Evolutionary conservation across 1,139 yeast species (phyloP).

Genomic region (Debaryomyces robertsiae): DNA sequence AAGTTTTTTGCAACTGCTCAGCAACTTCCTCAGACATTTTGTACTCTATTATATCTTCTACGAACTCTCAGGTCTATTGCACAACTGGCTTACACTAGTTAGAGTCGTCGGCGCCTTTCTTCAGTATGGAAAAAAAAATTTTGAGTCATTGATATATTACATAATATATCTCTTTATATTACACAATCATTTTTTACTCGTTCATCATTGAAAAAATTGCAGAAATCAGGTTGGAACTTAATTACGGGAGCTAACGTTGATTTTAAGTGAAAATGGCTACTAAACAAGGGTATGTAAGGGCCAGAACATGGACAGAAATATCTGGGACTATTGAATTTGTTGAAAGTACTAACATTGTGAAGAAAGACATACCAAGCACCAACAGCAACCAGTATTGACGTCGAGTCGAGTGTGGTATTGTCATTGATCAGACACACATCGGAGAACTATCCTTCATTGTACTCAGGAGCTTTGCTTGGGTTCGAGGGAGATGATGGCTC

Average conservation of each 20-base stretch:
- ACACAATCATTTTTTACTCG: conserved; percentile 4
- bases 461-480: conserved; percentile 79
- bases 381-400: conserved; percentile 46
- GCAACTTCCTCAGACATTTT: conserved; percentile 54
- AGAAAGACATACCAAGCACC: conserved; percentile 39
- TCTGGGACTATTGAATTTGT: not conserved
- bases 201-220: conserved; percentile 8
- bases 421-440: conserved; percentile 75
- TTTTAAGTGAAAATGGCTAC: conserved; percentile 22
- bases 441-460: conserved; percentile 65
- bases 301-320: not conserved
- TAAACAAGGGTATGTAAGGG: conserved; percentile 25
- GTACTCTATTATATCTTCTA: conserved; percentile 2
- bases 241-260: not conserved
- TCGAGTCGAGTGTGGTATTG: conserved; percentile 64
- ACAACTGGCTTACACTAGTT: no score
- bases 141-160: conserved; percentile 8
- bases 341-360: conserved; percentile 10
- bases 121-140: conserved; percentile 5
- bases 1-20: conserved; percentile 82
- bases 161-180: conserved; percentile 1
- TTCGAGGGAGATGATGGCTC: conserved; percentile 61
- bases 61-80: not conserved
- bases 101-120: not conserved
- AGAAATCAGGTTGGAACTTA: not conserved